Evolutionary conservation across 1,139 yeast genomes (phyloP), one percentile per base, ranked within the genome.

Genomic region (Saccharomycopsis phalli): DNA sequence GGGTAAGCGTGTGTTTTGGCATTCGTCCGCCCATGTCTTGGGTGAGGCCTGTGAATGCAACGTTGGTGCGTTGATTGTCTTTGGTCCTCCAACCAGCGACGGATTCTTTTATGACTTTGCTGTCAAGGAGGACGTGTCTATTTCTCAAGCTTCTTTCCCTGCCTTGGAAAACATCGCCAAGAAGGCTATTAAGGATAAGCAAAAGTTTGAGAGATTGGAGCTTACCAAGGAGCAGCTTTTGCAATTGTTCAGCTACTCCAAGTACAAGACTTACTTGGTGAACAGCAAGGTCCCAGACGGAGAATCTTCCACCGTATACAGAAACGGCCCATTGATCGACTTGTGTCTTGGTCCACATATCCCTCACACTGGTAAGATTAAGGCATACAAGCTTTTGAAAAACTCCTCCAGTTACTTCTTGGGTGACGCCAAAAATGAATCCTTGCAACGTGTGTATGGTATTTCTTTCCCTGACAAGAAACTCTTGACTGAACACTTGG

Each of bases 11-110:
- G 98, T 91, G 36, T 93, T 93, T 66, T 93, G 98, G 98, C 99
- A 93, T 62, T 91, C 98, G 4, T 81, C 95, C 52, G 99, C 99
- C 44, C 99, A 93, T 65, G 91, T 93, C 47, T 70, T 93, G 53
- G 99, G 99, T 63, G 98, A 93, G 67, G 93, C 97, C 39, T 81
- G 95, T 67, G 99, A 93, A 66, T 82, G 95, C 61, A 93, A 86
- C 62, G 71, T 81, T 60, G 97, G 96, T 50, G 94, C 95, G 51
- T 95, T 88, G 58, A 76, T 93, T 48, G 76, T 83, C 59, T 67
- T 77, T 50, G 99, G 99, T 49, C 99, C 99, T 34, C 98, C 99
- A 59, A 91, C 96, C 47, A 88, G 81, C 40, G 97, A 88, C 51
- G 99, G 99, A 37, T 93, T 93, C 65, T 93, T 91, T 68, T 93